Evolutionary conservation across 2,329 filamentous ascomycete genomes (phyloP).

Genomic region (Aspergillus hortae): DNA sequence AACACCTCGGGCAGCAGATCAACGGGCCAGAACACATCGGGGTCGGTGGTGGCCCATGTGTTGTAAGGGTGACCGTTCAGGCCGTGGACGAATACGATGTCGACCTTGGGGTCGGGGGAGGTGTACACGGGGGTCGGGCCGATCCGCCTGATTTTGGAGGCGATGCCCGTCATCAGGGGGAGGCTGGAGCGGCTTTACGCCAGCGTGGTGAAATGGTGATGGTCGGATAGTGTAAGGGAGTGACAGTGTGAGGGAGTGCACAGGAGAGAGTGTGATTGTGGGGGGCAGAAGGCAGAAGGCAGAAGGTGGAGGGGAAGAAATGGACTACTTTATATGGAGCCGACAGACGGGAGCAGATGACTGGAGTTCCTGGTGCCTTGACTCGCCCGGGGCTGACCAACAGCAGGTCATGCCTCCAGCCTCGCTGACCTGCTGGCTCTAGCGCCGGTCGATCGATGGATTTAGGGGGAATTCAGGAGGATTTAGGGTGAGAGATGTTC

Average conservation of each 20-base stretch:
- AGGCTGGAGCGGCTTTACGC: neutral
- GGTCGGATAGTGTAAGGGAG: neutral
- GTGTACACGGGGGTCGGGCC: slow-evolving; percentile 42
- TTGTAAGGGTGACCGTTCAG: slow-evolving; percentile 62
- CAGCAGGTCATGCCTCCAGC: neutral
- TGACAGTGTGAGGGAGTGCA: neutral
- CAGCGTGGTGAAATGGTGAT: neutral
- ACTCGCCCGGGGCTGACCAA: too few relatives aligned
- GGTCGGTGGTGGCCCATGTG: slow-evolving; percentile 53
- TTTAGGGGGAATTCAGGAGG: too few relatives aligned
- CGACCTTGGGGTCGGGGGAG: slow-evolving; percentile 37
- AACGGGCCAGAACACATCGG: slow-evolving; percentile 63
- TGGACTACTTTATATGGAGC: neutral
- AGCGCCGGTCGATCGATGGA: too few relatives aligned
- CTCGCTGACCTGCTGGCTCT: neutral
- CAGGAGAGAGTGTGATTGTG: neutral
- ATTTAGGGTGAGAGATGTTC: too few relatives aligned
- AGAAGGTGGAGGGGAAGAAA: neutral
- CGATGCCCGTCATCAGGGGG: slow-evolving; percentile 18
- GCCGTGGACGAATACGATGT: slow-evolving; percentile 68
- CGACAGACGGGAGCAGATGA: neutral
- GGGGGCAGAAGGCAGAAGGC: neutral
- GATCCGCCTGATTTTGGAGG: slow-evolving; percentile 31
- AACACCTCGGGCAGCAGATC: slow-evolving; percentile 64
- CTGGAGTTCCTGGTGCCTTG: neutral